A percentile compares a stretch with the other conserved stretches of the same genome.
Conservation (phyloP, 805 yeast species). For the Pichia sporocuriosa region DNA sequence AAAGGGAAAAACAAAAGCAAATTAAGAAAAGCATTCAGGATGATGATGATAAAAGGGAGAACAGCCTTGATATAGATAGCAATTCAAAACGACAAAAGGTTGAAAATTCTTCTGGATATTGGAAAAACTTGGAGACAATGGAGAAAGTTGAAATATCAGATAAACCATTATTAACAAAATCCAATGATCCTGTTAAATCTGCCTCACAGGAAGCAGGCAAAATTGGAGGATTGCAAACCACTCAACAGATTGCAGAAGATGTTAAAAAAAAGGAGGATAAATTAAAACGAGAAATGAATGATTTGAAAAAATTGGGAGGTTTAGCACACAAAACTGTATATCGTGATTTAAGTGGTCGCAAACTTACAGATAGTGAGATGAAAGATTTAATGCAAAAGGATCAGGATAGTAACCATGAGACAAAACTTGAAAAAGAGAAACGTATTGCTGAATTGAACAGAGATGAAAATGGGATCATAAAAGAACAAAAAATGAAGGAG, state of each 20-base stretch:
- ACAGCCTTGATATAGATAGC: slow-evolving; percentile 5
- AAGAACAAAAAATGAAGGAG: slow-evolving; percentile 30
- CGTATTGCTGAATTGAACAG: slow-evolving; percentile 26
- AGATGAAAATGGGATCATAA: slow-evolving; percentile 35
- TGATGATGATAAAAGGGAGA: slow-evolving; percentile 3
- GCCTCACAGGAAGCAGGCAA: not conserved
- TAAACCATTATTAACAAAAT: too few species aligned
- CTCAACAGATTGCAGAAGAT: slow-evolving; percentile 34
- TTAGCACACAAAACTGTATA: slow-evolving; percentile 35
- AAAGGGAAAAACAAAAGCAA: slow-evolving; percentile 3
- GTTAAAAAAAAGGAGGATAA: slow-evolving; percentile 17
- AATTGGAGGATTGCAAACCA: slow-evolving; percentile 40
- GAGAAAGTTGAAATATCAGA: not conserved
- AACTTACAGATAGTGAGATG: slow-evolving; percentile 1
- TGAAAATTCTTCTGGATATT: not conserved
- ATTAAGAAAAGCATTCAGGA: not conserved
- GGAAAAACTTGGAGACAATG: not conserved
- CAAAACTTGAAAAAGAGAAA: slow-evolving; percentile 17
- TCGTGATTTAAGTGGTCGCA: slow-evolving; percentile 58
- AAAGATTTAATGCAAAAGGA: too few species aligned
- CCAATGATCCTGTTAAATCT: too few species aligned
- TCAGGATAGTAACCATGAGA: too few species aligned
- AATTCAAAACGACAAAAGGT: not conserved
- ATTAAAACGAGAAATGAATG: slow-evolving; percentile 25
- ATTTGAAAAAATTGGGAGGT: slow-evolving; percentile 14